A percentile compares a stretch with the other conserved stretches of the same genome.
These are phyloP conservation scores for Linum usitatissimum DNA, from an alignment of 345 rosid species.

Conservation along the genomic window DNA sequence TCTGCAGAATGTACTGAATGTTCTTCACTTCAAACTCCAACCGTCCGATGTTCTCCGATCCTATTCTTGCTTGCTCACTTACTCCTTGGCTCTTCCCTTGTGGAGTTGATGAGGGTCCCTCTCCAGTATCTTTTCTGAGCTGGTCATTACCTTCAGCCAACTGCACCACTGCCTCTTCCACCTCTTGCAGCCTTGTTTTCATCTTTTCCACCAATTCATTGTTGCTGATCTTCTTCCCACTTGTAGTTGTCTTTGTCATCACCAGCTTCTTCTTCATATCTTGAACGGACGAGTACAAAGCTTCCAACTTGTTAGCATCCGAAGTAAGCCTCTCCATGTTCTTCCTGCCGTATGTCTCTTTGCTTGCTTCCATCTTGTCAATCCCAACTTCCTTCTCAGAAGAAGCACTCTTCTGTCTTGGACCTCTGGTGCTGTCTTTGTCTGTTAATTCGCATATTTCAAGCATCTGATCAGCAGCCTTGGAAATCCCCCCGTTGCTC, in stretches of 20 bases:
- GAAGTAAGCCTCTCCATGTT: slow-evolving; percentile 20
- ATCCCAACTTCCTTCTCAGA: slow-evolving; percentile 47
- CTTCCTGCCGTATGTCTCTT: slow-evolving; percentile 17
- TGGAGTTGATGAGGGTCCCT: neutral
- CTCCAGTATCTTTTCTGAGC: slow-evolving; percentile 11
- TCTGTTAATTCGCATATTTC: slow-evolving; percentile 19
- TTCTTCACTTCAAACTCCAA: slow-evolving; percentile 20
- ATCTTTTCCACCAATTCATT: neutral
- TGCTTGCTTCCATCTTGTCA: slow-evolving; percentile 46
- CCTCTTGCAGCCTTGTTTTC: neutral
- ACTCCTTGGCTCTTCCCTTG: slow-evolving; percentile 10
- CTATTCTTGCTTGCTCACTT: slow-evolving; percentile 15
- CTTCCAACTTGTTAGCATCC: slow-evolving; percentile 14
- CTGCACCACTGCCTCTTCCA: slow-evolving; percentile 17
- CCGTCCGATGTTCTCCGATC: slow-evolving; percentile 18
- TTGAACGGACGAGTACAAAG: slow-evolving; percentile 15
- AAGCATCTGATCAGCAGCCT: slow-evolving; percentile 18
- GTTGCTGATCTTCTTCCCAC: neutral
- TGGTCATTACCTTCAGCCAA: slow-evolving; percentile 12
- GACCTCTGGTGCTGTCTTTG: slow-evolving; percentile 10
- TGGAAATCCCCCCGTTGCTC: slow-evolving; percentile 9
- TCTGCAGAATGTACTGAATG: slow-evolving; percentile 13
- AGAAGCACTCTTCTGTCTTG: slow-evolving; percentile 14
- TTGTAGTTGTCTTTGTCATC: neutral
- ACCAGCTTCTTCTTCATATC: neutral